Base-by-base conservation (phyloP, 345 rosid genomes). In the Bretschneidera sinensis region DNA sequence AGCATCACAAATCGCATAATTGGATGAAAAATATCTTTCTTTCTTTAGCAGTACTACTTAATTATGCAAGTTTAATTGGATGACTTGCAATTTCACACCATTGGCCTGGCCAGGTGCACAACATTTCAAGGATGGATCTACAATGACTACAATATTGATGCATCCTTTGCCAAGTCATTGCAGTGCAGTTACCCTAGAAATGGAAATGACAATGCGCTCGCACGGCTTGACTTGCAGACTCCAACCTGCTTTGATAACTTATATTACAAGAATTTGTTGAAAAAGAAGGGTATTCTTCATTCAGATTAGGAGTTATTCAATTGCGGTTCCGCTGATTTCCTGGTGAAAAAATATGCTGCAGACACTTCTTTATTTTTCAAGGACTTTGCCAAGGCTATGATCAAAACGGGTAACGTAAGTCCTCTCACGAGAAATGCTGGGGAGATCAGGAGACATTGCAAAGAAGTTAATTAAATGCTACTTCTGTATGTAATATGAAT, bases 341-440 rank as follows among this genome's bases (percentile, higher is more conserved):
- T 66, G 24, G 83, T 74, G 39, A 70, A 55, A 21, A 1, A 14
- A 19, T 80, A 71, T 59, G 74, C 76, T 19, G 34, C 15, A 1
- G 51, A 49, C 60, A 22, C 18, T n/a, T 5, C 62, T 16, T 19
- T 20, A 11, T 83, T 83, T 55, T 71, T 75, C n/a, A 18, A 57
- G 14, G 73, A 71, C 57, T 78, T 80, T 59, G 31, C 64, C 17
- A 28, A 54, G 49, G 72, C 76, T 19, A 76, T 67, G 70, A 18
- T 78, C 55, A 78, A 67, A 52, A 71, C 80, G 83, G 79, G 83
- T 19, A 80, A 80, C 62, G 63, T 76, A 62, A 59, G 52, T 19
- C 61, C 68, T 18, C 76, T 80, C 43, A 76, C 79, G 0, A 79
- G 83, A 57, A 62, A 31, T 17, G 57, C 69, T 22, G 80, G 82